A percentile compares a stretch with the other conserved stretches of the same genome.
phyloP scores from a whole-genome alignment of 2,329 filamentous ascomycete genomes.

The Pleurostoma richardsiae region DNA sequence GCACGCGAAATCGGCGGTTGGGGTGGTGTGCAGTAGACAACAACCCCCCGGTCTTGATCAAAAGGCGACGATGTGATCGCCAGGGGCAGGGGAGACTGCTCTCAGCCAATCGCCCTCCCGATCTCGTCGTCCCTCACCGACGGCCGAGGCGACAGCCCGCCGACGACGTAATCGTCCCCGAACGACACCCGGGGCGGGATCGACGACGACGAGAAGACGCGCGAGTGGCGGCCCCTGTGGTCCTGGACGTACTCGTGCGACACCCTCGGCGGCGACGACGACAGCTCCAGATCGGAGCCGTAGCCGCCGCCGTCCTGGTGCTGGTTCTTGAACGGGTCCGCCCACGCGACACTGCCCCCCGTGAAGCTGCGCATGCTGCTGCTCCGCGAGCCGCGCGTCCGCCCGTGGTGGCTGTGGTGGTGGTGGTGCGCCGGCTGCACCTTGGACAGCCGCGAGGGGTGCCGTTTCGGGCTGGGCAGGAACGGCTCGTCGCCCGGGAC shows the following conservation, averaged over 20 bases:
- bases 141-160: constrained; percentile 44
- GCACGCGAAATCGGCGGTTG: too few species aligned
- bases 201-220: constrained; percentile 37
- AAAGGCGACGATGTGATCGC: too few species aligned
- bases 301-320: constrained; percentile 18
- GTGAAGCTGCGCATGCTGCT: constrained; percentile 34
- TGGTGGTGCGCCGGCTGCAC: constrained; percentile 26
- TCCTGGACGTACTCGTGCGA: constrained; percentile 22
- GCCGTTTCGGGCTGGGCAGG: constrained; percentile 45
- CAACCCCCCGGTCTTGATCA: too few species aligned
- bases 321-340: too few species aligned
- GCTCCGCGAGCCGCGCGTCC: constrained; percentile 42
- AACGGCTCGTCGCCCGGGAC: constrained; percentile 58
- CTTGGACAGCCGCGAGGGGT: constrained; percentile 50
- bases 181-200: constrained; percentile 38
- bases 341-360: too few species aligned
- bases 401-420: constrained; percentile 30
- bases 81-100: too few species aligned
- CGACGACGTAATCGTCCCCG: constrained; percentile 38
- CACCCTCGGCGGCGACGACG: constrained; percentile 16
- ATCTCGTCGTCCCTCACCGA: constrained; percentile 41
- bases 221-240: constrained; percentile 19
- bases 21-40: too few species aligned
- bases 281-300: constrained; percentile 25
- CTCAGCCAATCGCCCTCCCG: constrained; percentile 50